A percentile compares a stretch with the other conserved stretches of the same genome.
Conservation (phyloP, 1,139 yeast genomes). For the Pichia inconspicua region DNA sequence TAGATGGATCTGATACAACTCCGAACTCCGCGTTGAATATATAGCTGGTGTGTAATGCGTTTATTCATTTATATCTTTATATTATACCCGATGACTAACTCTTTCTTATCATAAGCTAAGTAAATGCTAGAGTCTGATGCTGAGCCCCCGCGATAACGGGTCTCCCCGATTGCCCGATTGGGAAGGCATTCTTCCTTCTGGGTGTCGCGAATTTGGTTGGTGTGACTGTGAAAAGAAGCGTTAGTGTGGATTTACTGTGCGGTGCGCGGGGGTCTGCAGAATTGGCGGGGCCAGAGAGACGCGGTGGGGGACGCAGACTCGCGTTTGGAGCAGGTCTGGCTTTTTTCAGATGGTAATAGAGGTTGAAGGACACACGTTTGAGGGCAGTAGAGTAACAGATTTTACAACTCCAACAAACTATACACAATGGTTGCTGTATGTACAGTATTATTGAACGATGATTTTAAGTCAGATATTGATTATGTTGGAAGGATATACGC, state of each 20-base stretch:
- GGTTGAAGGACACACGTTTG: background rate
- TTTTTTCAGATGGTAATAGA: background rate
- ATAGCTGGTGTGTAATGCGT: background rate
- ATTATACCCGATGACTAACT: background rate
- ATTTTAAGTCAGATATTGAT: background rate
- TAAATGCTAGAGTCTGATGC: background rate
- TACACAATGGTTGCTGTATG: conserved; percentile 19
- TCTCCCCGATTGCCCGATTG: background rate
- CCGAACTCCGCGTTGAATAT: background rate
- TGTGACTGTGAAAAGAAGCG: background rate
- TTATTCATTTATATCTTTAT: no score
- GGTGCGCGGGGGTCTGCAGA: background rate
- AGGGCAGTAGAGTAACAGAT: background rate
- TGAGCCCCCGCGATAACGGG: background rate
- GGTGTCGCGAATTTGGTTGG: background rate
- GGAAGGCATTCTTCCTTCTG: background rate
- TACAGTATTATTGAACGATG: background rate
- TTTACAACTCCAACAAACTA: conserved; percentile 9
- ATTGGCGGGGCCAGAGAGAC: background rate
- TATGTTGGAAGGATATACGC: background rate
- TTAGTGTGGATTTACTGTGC: background rate
- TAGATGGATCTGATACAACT: background rate
- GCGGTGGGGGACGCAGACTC: background rate
- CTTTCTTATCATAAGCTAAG: background rate
- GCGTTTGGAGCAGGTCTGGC: background rate